Base-by-base conservation (phyloP, 2,329 filamentous ascomycete genomes). In the Tolypocladium tropicale region DNA sequence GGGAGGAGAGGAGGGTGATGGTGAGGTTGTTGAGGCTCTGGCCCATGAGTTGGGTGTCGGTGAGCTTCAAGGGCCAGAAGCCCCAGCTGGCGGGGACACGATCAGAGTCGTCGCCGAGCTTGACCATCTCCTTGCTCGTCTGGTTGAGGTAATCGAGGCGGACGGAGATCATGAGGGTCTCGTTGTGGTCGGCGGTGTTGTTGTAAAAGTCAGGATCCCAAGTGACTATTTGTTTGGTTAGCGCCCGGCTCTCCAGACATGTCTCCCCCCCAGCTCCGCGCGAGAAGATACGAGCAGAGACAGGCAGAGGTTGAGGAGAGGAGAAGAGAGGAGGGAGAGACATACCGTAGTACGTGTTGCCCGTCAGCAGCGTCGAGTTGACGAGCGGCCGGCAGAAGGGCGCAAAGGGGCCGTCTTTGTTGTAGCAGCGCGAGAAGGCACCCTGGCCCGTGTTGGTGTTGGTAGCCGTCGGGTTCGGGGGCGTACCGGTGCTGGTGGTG, bases 151-250 rank as follows among this genome's bases (percentile, higher is more conserved):
- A 67, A 64, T 78, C 73, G 59, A 76, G 67, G 59, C 74, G 73
- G 63, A 72, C 57, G 36, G 64, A 60, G 54, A 73, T 62, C 30
- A 67, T 65, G 55, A 64, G 58, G 34, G 68, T 68, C 32, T 62
- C 54, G 61, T 71, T 71, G 58, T 57, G 59, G 50, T 69, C 70
- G 61, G 74, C 72, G 55, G 71, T 68, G 52, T 69, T 64, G 62
- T 71, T 70, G 70, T 80, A 82, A 67, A 72, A 78, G 53, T 73
- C 68, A 28, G 79, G 71, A 60, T 84, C 79, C 80, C 80, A 83
- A 32, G 78, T 81, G 55, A 83, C 80, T 83, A 51, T 9, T 4
- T 32, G 33, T n/a, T 3, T 39, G 12, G 41, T 46, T 23, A 46
- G 41, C 23, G 23, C 12, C 14, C 16, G 21, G 12, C 23, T 28